These are phyloP conservation scores for Umbelopsis sp. DNA, from an alignment of 371 early-diverging fungal genomes.

Conservation along the genomic window DNA sequence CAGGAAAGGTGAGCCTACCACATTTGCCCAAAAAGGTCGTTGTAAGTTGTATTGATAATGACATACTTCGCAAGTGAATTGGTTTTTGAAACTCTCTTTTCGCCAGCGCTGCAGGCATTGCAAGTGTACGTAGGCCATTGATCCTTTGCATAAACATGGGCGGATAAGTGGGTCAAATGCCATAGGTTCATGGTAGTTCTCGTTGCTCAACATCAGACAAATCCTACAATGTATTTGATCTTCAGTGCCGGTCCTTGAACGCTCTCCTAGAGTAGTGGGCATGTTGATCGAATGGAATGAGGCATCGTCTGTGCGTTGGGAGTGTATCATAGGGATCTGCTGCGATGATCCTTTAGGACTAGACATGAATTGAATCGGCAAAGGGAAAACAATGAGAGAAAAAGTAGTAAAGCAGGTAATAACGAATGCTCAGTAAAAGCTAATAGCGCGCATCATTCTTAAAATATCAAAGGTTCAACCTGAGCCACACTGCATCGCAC, in stretches of 20 bases:
- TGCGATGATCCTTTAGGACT: too few species aligned
- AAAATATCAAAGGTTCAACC: too few species aligned
- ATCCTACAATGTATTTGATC: neutral
- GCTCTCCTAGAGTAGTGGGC: too few species aligned
- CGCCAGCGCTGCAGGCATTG: constrained; percentile 20
- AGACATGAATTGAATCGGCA: neutral
- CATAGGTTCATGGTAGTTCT: neutral
- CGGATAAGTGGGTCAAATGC: constrained; percentile 8
- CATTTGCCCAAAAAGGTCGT: constrained; percentile 10
- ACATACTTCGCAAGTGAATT: constrained; percentile 12
- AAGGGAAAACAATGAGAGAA: neutral
- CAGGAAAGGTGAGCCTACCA: neutral
- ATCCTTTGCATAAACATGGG: constrained; percentile 17
- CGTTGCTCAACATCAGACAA: neutral
- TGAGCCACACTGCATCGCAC: too few species aligned
- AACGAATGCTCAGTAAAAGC: neutral
- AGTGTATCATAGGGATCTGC: too few species aligned
- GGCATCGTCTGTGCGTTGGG: too few species aligned
- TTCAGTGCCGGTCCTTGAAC: neutral
- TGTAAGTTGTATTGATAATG: constrained; percentile 5
- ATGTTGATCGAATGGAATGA: too few species aligned
- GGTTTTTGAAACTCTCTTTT: neutral
- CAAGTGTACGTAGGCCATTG: constrained; percentile 17
- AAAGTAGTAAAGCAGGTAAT: neutral
- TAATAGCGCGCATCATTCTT: too few species aligned